Evolutionary conservation across 169 alveolate species (phyloP).

Genomic region (Plasmodium yoelii): DNA sequence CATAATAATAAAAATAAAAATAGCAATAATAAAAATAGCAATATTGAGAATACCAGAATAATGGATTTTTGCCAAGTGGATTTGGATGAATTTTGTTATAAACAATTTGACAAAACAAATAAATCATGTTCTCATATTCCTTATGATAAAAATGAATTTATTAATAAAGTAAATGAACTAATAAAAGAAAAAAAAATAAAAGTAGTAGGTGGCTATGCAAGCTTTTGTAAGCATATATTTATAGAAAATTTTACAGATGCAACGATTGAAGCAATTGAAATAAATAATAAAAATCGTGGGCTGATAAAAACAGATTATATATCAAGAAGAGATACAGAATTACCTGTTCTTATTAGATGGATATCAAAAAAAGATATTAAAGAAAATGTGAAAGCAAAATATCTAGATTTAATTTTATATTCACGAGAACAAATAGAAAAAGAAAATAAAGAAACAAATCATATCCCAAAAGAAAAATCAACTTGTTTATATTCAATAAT

Average conservation of each 20-base stretch:
- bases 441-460: constrained; percentile 87
- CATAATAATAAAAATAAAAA: no score
- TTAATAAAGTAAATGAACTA: constrained; percentile 80
- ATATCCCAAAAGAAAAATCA: constrained; percentile 31
- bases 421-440: constrained; percentile 94
- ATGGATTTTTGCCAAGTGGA: constrained; percentile 69
- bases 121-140: constrained; percentile 80
- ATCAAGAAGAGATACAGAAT: constrained; percentile 94
- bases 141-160: constrained; percentile 78
- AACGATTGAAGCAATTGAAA: constrained; percentile 88
- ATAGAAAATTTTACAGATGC: constrained; percentile 96
- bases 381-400: constrained; percentile 87
- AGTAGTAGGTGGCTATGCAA: constrained; percentile 96
- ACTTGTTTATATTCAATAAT: constrained; percentile 80
- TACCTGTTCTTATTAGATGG: constrained; percentile 98
- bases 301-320: constrained; percentile 93
- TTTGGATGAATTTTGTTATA: constrained; percentile 82
- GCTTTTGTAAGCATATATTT: constrained; percentile 98
- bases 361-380: constrained; percentile 87
- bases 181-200: constrained; percentile 70
- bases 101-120: constrained; percentile 81
- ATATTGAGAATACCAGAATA: not conserved
- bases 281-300: constrained; percentile 92
- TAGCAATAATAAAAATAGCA: no score
- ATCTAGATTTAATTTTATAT: constrained; percentile 95